A percentile compares a stretch with the other conserved stretches of the same genome.
Evolutionary conservation across 2,329 filamentous ascomycete genomes (phyloP).

Genomic region (Neofusicoccum umdonicola): DNA sequence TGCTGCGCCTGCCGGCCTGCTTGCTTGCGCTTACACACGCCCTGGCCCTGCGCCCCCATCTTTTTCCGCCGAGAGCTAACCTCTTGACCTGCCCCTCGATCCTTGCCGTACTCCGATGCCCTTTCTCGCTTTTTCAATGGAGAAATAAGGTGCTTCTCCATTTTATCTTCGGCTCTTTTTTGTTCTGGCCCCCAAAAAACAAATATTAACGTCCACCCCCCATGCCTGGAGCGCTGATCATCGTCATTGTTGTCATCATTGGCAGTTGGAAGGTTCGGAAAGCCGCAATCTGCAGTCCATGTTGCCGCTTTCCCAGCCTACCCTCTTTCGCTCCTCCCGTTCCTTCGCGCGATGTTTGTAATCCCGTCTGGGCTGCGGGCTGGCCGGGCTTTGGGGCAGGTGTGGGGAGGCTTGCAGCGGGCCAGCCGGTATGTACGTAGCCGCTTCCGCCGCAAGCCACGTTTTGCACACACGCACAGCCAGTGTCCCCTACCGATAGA

Average conservation of each 20-base stretch:
- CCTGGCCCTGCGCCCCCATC: background rate
- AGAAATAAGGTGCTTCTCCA: background rate
- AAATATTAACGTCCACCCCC: background rate
- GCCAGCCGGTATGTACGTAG: slow-evolving; percentile 8
- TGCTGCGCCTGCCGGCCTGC: background rate
- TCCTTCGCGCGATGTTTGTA: too few relatives aligned
- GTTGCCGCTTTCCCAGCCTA: background rate
- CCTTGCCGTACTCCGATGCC: background rate
- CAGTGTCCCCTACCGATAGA: background rate
- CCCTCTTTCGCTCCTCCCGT: background rate
- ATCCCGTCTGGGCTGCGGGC: too few relatives aligned
- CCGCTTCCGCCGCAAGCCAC: slow-evolving; percentile 14
- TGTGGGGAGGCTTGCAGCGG: background rate
- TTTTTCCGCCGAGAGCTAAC: background rate
- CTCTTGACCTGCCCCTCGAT: background rate
- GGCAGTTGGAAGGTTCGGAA: background rate
- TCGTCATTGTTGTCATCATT: background rate
- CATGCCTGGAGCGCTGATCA: background rate
- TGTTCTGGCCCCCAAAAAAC: background rate
- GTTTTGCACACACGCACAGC: background rate
- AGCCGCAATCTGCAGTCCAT: background rate
- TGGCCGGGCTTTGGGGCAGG: background rate
- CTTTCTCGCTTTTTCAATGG: background rate
- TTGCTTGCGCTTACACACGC: background rate
- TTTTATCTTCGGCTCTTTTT: slow-evolving; percentile 1